Base-by-base conservation (phyloP, 2,329 filamentous ascomycete species). In the Xylaria polymorpha region DNA sequence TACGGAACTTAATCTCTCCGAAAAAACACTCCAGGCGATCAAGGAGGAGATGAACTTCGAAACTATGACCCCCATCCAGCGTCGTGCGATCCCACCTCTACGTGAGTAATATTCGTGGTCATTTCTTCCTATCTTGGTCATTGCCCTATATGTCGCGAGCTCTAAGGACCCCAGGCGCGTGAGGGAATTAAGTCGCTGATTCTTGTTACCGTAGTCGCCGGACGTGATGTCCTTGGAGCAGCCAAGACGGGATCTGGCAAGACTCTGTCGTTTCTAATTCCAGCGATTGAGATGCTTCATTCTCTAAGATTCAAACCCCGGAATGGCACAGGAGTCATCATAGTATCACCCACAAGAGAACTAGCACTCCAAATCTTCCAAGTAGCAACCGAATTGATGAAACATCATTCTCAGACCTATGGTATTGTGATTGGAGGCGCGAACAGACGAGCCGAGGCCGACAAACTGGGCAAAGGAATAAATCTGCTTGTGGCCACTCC, bases 341-440 rank as follows among this genome's bases (percentile, higher is more conserved):
- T 98, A 22, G 92, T 98, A 39, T 96, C 94, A 12, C 95, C 95
- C 0, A 99, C 96, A 0, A 89, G 96, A 78, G 96, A 99, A 83
- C 84, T 98, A 69, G 96, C 96, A 0, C 87, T 98, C 44, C 96
- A 98, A 80, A 98, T 98, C 72, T 98, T 98, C 76, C 94, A 94
- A 70, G 96, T 98, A 37, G 96, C 95, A 0, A 86, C 94, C 67
- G 95, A 98, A 82, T 88, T 99, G 63, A 94, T 98, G 91, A 90
- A 91, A 74, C 89, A 76, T 81, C 94, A 98, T 83, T 95, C 92
- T n/a, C 95, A 90, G 77, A 98, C 95, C 5, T 97, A 94, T 76
- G 95, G 95, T 61, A 97, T 98, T 69, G 93, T 97, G 69, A 99
- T 99, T 75, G 96, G 96, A 71, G 96, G 96, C 67, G 95, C 96